Conservation (phyloP, 2,329 filamentous ascomycete species). For the Colletotrichum higginsianum region DNA sequence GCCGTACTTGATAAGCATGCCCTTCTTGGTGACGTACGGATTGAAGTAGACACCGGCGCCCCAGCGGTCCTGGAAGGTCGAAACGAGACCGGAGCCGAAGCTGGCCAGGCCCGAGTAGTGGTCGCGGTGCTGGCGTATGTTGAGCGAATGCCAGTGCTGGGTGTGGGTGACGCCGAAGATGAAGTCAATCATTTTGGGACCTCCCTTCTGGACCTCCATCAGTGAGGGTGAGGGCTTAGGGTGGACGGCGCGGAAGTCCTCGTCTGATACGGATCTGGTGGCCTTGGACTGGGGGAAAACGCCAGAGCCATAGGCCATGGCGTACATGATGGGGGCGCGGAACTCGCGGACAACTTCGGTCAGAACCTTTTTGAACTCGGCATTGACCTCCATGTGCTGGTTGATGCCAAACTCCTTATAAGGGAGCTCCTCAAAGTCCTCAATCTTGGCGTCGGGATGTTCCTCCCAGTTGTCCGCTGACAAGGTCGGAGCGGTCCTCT, state of each 20-base stretch:
- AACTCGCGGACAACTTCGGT: slow-evolving; percentile 93
- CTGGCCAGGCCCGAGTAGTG: slow-evolving; percentile 92
- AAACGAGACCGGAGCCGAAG: slow-evolving; percentile 88
- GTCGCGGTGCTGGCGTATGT: slow-evolving; percentile 87
- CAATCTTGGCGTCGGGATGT: slow-evolving; percentile 57
- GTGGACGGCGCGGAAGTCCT: slow-evolving; percentile 77
- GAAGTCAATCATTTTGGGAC: slow-evolving; percentile 98
- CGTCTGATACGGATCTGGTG: slow-evolving; percentile 67
- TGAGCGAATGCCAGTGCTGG: slow-evolving; percentile 97
- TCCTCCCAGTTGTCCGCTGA: slow-evolving; percentile 58
- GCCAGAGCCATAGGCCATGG: slow-evolving; percentile 96
- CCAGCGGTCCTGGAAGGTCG: slow-evolving; percentile 86
- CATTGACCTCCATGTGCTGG: slow-evolving; percentile 95
- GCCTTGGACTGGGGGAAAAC: slow-evolving; percentile 85
- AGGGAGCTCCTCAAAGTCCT: slow-evolving; percentile 61
- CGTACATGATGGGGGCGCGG: slow-evolving; percentile 92
- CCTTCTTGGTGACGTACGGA: slow-evolving; percentile 93
- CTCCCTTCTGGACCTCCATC: slow-evolving; percentile 86
- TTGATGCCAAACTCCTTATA: slow-evolving; percentile 86
- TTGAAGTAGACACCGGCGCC: slow-evolving; percentile 99
- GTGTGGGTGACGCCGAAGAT: slow-evolving; percentile 96
- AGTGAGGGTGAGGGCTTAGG: slow-evolving; percentile 86
- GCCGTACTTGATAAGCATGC: slow-evolving; percentile 97
- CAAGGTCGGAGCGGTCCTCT: slow-evolving; percentile 33
- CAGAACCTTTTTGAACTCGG: slow-evolving; percentile 93